Evolutionary conservation across 352 stramenopile genomes (phyloP).

Genomic region (Phytophthora chlamydospora): DNA sequence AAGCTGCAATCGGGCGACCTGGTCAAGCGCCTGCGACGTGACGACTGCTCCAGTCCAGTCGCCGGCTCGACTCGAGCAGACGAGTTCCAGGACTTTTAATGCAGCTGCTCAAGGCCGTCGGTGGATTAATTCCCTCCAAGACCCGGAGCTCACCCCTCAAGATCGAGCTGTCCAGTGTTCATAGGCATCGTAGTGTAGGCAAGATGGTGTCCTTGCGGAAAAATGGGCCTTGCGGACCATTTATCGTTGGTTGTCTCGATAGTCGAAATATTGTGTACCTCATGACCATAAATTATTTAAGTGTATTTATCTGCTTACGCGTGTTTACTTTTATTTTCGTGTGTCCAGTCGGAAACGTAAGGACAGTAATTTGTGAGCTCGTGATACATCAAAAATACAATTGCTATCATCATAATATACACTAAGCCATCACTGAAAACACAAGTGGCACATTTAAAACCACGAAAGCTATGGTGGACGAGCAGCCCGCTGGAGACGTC

Average conservation of each 20-base stretch:
- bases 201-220: constrained; percentile 6
- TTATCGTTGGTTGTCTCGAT: constrained; percentile 23
- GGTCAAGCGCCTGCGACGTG: constrained; percentile 40
- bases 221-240: no score
- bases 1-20: constrained; percentile 38
- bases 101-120: constrained; percentile 12
- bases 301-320: constrained; percentile 10
- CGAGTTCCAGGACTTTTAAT: constrained; percentile 45
- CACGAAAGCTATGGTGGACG: constrained; percentile 36
- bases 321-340: constrained; percentile 2
- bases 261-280: constrained; percentile 32
- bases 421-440: neutral
- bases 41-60: constrained; percentile 34
- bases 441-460: constrained; percentile 4
- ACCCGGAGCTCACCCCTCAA: neutral
- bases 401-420: neutral
- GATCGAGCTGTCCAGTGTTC: constrained; percentile 12
- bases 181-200: constrained; percentile 24
- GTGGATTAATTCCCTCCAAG: constrained; percentile 5
- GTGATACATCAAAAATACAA: neutral
- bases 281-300: constrained; percentile 30
- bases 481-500: constrained; percentile 7
- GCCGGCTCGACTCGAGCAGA: constrained; percentile 13
- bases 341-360: no score
- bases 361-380: neutral